Conservation (phyloP, 768 basidiomycete species). For the Wakefieldia striispora region DNA sequence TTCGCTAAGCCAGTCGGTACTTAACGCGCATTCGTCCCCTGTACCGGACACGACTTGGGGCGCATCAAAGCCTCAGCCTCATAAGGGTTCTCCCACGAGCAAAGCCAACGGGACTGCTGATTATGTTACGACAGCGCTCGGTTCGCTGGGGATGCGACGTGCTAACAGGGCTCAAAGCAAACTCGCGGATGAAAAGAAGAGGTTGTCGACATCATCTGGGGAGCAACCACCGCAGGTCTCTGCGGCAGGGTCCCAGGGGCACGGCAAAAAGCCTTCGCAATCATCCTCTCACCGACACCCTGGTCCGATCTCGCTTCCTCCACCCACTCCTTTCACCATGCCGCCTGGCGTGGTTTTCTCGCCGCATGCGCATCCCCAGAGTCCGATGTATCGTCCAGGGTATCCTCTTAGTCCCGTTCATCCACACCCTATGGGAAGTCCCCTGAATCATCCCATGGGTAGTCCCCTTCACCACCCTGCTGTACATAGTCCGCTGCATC, state of each 20-base stretch:
- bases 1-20: conserved; percentile 16
- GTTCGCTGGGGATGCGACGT: conserved; percentile 30
- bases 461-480: conserved; percentile 32
- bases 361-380: conserved; percentile 34
- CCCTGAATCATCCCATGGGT: conserved; percentile 40
- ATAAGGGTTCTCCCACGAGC: conserved; percentile 5
- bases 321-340: conserved; percentile 48
- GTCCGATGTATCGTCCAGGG: conserved; percentile 40
- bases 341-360: conserved; percentile 36
- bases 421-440: conserved; percentile 29
- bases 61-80: conserved; percentile 13
- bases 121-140: conserved; percentile 20
- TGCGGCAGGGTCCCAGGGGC: conserved; percentile 8
- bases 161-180: conserved; percentile 22
- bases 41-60: conserved; percentile 14
- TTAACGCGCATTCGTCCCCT: conserved; percentile 5
- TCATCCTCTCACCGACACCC: conserved; percentile 53
- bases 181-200: conserved; percentile 26
- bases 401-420: conserved; percentile 30
- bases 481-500: conserved; percentile 32
- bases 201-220: neutral
- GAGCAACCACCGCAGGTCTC: conserved; percentile 20
- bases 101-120: conserved; percentile 21
- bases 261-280: conserved; percentile 17
- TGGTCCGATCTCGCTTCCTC: conserved; percentile 68